Base-by-base conservation (phyloP, 257 asterid genomes). In the Solanum tarapatanum region DNA sequence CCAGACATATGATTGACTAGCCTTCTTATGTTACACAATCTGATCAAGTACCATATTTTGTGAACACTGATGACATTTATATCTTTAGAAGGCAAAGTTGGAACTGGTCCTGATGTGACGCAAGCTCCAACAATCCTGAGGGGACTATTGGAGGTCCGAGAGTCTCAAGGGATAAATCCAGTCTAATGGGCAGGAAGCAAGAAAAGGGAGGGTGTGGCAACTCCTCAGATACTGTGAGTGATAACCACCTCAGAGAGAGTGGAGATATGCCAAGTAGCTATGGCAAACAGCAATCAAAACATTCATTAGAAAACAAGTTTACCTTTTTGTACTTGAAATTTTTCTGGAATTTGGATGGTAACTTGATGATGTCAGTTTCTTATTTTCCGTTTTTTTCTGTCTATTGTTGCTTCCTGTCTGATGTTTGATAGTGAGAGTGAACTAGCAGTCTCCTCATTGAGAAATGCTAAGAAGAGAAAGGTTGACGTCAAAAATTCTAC, bases 231-330 rank as follows among this genome's bases (percentile, higher is more conserved):
- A 33, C 43, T 62, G 62, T 39, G 55, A 79, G 87, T 58, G 73
- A 82, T 80, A 88, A 87, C 72, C 89, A 84, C 26, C 45, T 43
- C 83, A 33, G 72, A 75, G 90, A 82, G 70, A 89, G 92, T 89
- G 96, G 91, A 86, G 84, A 88, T 83, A 85, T 84, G 87, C 35
- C 87, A 21, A 88, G 69, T 82, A 80, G 87, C 91, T 89, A 89
- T 37, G 90, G 73, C 39, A 88, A 89, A 86, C 80, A 21, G 64
- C 89, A 58, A 84, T 89, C 86, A 83, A 96, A 93, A 48, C 90
- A 87, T 88, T 89, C 93, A 87, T 89, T 90, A 64, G 91, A 89
- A 36, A 90, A 92, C 93, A 96, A 95, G 99, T 95, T 75, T 60
- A n/a, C 84, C 58, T 88, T 77, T 72, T 82, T 23, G 30, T 45